These are phyloP conservation scores for Fusarium palustre DNA, from an alignment of 2,329 filamentous ascomycete species.

Conservation along the genomic window DNA sequence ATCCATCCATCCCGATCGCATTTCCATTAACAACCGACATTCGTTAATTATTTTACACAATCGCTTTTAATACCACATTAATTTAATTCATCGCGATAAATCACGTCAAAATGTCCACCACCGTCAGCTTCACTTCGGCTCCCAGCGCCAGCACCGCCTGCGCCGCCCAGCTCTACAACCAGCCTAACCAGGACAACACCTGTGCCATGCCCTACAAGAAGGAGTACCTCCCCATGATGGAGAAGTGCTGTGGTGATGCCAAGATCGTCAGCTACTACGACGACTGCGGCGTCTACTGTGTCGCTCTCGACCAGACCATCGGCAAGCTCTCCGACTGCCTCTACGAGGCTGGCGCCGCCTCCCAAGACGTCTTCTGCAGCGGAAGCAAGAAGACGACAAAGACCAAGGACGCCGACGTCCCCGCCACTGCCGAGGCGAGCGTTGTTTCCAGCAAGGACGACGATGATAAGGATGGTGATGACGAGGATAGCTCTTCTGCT, in stretches of 20 bases:
- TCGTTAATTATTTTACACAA: slow-evolving; percentile 18
- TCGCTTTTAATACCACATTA: slow-evolving; percentile 14
- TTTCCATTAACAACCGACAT: slow-evolving; percentile 5
- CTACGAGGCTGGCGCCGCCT: slow-evolving; percentile 52
- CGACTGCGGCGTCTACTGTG: slow-evolving; percentile 64
- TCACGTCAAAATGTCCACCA: slow-evolving; percentile 39
- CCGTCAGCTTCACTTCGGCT: slow-evolving; percentile 24
- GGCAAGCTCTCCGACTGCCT: slow-evolving; percentile 54
- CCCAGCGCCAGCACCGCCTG: slow-evolving; percentile 29
- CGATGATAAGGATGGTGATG: slow-evolving; percentile 10
- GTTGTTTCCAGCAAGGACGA: slow-evolving; percentile 46
- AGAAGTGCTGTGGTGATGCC: slow-evolving; percentile 59
- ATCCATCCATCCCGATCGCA: slow-evolving; percentile 9
- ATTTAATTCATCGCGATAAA: slow-evolving; percentile 37
- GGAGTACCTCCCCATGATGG: slow-evolving; percentile 58
- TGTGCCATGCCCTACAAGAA: slow-evolving; percentile 57
- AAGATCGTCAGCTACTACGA: slow-evolving; percentile 59
- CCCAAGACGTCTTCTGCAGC: slow-evolving; percentile 59
- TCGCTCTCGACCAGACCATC: slow-evolving; percentile 49
- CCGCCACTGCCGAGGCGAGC: slow-evolving; percentile 49
- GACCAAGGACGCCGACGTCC: slow-evolving; percentile 46
- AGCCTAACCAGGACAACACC: slow-evolving; percentile 57
- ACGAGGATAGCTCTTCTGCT: slow-evolving; percentile 19
- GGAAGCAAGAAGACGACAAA: slow-evolving; percentile 49
- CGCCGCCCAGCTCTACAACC: slow-evolving; percentile 52